A percentile compares a stretch with the other conserved stretches of the same genome.
Conservation (phyloP, 2,329 filamentous ascomycete genomes). For the Metarhizium rileyi region DNA sequence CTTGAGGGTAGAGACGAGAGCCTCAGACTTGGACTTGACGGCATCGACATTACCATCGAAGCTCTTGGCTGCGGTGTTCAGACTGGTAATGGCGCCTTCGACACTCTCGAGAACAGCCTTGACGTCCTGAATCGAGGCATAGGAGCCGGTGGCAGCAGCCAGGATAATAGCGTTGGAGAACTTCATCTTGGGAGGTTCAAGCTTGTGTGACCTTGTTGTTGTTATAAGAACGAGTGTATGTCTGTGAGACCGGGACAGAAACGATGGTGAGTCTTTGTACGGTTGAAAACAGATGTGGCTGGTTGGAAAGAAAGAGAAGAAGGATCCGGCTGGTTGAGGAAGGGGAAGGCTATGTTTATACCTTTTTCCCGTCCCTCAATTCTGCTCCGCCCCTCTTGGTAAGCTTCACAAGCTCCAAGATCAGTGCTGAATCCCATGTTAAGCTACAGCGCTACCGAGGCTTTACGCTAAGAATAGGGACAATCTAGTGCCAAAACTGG, state of each 20-base stretch:
- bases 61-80: slow-evolving; percentile 14
- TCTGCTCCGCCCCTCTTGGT: neutral
- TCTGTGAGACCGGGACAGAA: slow-evolving; percentile 1
- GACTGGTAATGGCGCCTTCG: slow-evolving; percentile 8
- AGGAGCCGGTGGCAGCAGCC: slow-evolving; percentile 9
- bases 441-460: neutral
- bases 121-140: slow-evolving; percentile 9
- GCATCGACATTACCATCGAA: slow-evolving; percentile 14
- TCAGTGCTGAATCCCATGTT: neutral
- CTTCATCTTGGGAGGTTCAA: slow-evolving; percentile 11
- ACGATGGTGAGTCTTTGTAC: slow-evolving; percentile 1
- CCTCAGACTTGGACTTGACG: slow-evolving; percentile 13
- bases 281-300: slow-evolving; percentile 1
- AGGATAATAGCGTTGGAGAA: slow-evolving; percentile 9
- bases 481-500: neutral
- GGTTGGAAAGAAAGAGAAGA: neutral
- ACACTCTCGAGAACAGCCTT: slow-evolving; percentile 7
- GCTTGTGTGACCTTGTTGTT: neutral
- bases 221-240: slow-evolving; percentile 9
- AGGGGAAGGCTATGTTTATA: slow-evolving; percentile 5
- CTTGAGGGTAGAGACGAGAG: slow-evolving; percentile 12
- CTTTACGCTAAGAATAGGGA: neutral
- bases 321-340: neutral
- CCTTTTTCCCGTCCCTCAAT: neutral
- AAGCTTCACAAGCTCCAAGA: neutral